A percentile compares a stretch with the other conserved stretches of the same genome.
phyloP scores from a whole-genome alignment of 768 basidiomycete species.

The Tricholoma sp. region DNA sequence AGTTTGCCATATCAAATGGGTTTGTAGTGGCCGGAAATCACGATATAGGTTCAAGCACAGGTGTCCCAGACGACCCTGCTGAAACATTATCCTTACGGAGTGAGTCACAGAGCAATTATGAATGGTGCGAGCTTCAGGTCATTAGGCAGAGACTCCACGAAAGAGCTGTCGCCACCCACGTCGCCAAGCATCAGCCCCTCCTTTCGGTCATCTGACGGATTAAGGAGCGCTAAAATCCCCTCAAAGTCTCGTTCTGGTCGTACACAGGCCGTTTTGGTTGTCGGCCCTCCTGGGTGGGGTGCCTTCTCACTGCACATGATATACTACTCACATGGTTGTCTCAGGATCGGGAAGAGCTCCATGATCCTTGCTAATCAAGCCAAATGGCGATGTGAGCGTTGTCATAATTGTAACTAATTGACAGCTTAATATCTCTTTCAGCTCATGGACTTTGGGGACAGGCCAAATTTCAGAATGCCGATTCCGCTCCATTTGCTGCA shows the following conservation, averaged over 20 bases:
- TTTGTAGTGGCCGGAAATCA: slow-evolving; percentile 30
- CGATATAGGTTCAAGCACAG: slow-evolving; percentile 16
- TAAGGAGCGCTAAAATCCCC: slow-evolving; percentile 41
- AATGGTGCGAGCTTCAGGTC: slow-evolving; percentile 1
- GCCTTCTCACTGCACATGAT: background rate
- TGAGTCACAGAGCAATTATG: slow-evolving; percentile 26
- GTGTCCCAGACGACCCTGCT: slow-evolving; percentile 32
- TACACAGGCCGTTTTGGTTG: slow-evolving; percentile 56
- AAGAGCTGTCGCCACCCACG: slow-evolving; percentile 19
- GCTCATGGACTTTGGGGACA: slow-evolving; percentile 74
- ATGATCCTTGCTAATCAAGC: slow-evolving; percentile 66
- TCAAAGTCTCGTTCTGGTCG: slow-evolving; percentile 38
- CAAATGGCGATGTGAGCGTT: slow-evolving; percentile 55
- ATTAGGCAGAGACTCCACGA: slow-evolving; percentile 3
- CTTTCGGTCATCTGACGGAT: slow-evolving; percentile 33
- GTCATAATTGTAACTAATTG: background rate
- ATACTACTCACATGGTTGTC: slow-evolving; percentile 1
- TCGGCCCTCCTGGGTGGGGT: slow-evolving; percentile 58
- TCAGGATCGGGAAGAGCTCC: slow-evolving; percentile 70
- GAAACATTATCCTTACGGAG: slow-evolving; percentile 43
- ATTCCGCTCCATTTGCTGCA: slow-evolving; percentile 66
- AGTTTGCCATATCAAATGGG: slow-evolving; percentile 41
- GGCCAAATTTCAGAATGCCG: slow-evolving; percentile 62
- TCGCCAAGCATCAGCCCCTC: slow-evolving; percentile 30
- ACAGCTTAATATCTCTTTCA: slow-evolving; percentile 15